Conservation (phyloP, 2,329 filamentous ascomycete species). For the Xylariaceae sp. region DNA sequence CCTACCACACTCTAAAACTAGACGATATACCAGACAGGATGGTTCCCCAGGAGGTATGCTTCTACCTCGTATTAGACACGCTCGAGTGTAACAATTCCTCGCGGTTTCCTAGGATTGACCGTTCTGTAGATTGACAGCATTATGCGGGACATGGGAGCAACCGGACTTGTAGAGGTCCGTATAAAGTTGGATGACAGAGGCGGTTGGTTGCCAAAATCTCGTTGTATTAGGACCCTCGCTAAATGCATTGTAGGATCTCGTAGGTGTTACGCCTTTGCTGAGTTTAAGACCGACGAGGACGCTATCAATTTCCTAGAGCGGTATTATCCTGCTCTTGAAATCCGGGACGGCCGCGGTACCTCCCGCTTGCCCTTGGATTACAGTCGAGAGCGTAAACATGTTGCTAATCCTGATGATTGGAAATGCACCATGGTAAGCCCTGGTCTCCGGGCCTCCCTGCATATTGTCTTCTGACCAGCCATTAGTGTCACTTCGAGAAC, state of each 20-base stretch:
- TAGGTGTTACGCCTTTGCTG: constrained; percentile 43
- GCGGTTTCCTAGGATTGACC: not conserved
- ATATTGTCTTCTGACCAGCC: constrained; percentile 10
- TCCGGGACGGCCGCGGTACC: constrained; percentile 37
- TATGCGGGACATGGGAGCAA: constrained; percentile 36
- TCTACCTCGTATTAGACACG: no score
- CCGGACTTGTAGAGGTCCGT: constrained; percentile 36
- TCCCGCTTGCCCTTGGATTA: constrained; percentile 41
- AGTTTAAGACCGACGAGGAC: constrained; percentile 44
- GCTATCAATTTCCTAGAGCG: constrained; percentile 44
- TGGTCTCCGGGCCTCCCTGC: not conserved
- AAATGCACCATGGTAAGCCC: constrained; percentile 41
- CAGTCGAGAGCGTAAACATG: constrained; percentile 40
- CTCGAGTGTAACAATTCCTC: not conserved
- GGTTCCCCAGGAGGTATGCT: constrained; percentile 32
- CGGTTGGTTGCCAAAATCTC: constrained; percentile 19
- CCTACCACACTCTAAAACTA: constrained; percentile 39
- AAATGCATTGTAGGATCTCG: constrained; percentile 26
- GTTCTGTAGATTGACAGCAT: constrained; percentile 32
- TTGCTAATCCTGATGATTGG: constrained; percentile 42
- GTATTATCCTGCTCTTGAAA: constrained; percentile 41
- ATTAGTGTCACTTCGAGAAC: constrained; percentile 40
- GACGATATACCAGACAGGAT: constrained; percentile 38
- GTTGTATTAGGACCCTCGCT: not conserved
- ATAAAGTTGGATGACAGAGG: constrained; percentile 37